Evolutionary conservation across 2,329 filamentous ascomycete genomes (phyloP).

Genomic region (Bipolaris bicolor): DNA sequence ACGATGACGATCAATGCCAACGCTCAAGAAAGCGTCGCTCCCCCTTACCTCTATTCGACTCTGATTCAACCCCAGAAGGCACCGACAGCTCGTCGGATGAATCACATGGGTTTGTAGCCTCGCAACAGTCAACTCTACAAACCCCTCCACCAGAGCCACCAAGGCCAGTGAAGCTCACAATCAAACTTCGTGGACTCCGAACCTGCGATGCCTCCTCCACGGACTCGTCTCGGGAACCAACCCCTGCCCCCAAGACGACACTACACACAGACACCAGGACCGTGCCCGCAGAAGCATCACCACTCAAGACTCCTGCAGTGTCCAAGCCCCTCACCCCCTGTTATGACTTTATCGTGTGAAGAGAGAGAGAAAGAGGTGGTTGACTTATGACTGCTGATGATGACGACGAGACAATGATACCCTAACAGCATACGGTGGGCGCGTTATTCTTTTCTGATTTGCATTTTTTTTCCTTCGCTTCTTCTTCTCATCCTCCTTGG

Average conservation of each 20-base stretch:
- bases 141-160: slow-evolving; percentile 25
- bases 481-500: slow-evolving; percentile 15
- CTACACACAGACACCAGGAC: not conserved
- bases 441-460: slow-evolving; percentile 25
- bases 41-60: slow-evolving; percentile 53
- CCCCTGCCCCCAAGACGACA: not conserved
- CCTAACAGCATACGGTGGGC: slow-evolving; percentile 31
- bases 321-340: slow-evolving; percentile 12
- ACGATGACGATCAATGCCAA: slow-evolving; percentile 56
- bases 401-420: slow-evolving; percentile 27
- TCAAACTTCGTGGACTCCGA: slow-evolving; percentile 42
- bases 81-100: slow-evolving; percentile 47
- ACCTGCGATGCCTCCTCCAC: slow-evolving; percentile 33
- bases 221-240: slow-evolving; percentile 25
- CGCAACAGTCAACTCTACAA: slow-evolving; percentile 34
- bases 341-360: slow-evolving; percentile 11
- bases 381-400: slow-evolving; percentile 25
- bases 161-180: slow-evolving; percentile 39
- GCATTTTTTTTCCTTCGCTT: slow-evolving; percentile 12
- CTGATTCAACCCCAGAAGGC: slow-evolving; percentile 47
- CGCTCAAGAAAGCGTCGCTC: slow-evolving; percentile 61
- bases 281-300: not conserved
- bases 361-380: slow-evolving; percentile 8
- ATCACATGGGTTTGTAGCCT: slow-evolving; percentile 37
- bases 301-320: not conserved